phyloP scores from a whole-genome alignment of 352 stramenopile genomes.

The Globisporangium mamillatum region DNA sequence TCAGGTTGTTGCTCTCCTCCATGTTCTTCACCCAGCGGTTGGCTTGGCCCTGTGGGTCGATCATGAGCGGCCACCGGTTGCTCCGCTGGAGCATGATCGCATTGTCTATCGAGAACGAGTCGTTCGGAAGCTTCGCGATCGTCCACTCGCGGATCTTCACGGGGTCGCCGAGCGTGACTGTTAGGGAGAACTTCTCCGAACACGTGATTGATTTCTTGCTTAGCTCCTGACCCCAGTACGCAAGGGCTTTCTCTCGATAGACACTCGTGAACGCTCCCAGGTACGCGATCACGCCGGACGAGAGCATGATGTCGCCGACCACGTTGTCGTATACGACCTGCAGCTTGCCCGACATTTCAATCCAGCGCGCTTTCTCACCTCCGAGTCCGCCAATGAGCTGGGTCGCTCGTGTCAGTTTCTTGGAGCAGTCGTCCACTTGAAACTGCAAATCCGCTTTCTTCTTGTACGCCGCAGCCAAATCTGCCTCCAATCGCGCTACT shows the following conservation, averaged over 20 bases:
- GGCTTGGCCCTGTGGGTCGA: slow-evolving; percentile 94
- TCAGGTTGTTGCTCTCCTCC: slow-evolving; percentile 87
- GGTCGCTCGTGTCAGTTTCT: slow-evolving; percentile 90
- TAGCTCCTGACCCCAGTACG: slow-evolving; percentile 72
- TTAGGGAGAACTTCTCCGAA: slow-evolving; percentile 77
- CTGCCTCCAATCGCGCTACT: slow-evolving; percentile 83
- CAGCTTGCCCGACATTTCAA: slow-evolving; percentile 84
- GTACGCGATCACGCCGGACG: slow-evolving; percentile 93
- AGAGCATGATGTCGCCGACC: slow-evolving; percentile 92
- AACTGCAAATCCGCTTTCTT: slow-evolving; percentile 90
- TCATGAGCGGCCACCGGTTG: slow-evolving; percentile 96
- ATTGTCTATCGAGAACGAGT: slow-evolving; percentile 95
- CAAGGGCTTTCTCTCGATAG: slow-evolving; percentile 89
- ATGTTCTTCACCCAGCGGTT: slow-evolving; percentile 96
- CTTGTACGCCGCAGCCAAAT: slow-evolving; percentile 89
- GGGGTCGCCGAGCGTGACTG: slow-evolving; percentile 86
- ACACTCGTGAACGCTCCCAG: slow-evolving; percentile 90
- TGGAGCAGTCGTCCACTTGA: slow-evolving; percentile 92
- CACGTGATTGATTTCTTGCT: slow-evolving; percentile 75
- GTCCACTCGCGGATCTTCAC: slow-evolving; percentile 94
- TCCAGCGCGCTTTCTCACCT: slow-evolving; percentile 93
- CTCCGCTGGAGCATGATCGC: slow-evolving; percentile 91
- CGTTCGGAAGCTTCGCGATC: slow-evolving; percentile 94
- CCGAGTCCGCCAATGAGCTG: slow-evolving; percentile 92
- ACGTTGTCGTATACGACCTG: slow-evolving; percentile 90